phyloP scores from a whole-genome alignment of 2,329 filamentous ascomycete genomes.

The Curvularia spicifera region DNA sequence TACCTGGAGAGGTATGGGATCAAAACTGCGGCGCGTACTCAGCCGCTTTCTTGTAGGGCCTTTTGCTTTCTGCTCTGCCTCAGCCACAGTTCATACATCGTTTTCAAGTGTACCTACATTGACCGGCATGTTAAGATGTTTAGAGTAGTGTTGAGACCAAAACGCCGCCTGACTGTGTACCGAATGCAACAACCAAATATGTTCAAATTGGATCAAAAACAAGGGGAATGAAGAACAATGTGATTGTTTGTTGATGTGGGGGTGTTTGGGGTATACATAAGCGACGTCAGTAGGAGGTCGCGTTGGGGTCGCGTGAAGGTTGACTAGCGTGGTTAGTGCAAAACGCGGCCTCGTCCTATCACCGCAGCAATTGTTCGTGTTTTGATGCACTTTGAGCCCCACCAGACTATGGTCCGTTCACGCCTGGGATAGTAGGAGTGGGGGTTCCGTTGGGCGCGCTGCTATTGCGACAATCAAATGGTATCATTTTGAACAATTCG shows the following conservation, averaged over 20 bases:
- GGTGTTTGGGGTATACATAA: constrained; percentile 6
- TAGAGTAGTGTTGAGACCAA: not conserved
- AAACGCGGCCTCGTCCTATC: constrained; percentile 16
- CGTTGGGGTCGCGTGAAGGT: constrained; percentile 17
- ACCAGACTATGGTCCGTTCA: constrained; percentile 5
- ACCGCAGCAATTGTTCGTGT: constrained; percentile 8
- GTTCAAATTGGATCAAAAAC: not conserved
- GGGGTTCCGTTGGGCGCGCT: constrained; percentile 1
- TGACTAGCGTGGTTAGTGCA: constrained; percentile 20
- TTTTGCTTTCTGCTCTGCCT: constrained; percentile 8
- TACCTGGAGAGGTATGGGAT: constrained; percentile 4
- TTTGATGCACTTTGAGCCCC: constrained; percentile 10
- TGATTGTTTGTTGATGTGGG: constrained; percentile 13
- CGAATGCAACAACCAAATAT: not conserved
- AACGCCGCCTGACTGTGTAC: not conserved
- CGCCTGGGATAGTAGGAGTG: not conserved
- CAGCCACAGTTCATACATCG: not conserved
- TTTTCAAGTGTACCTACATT: constrained; percentile 5
- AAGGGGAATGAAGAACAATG: not conserved
- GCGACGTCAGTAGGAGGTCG: constrained; percentile 13
- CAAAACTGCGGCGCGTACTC: constrained; percentile 4
- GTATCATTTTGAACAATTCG: constrained; percentile 16
- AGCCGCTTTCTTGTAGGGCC: constrained; percentile 10
- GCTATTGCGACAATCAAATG: constrained; percentile 7
- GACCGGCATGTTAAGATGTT: constrained; percentile 9